A percentile compares a stretch with the other conserved stretches of the same genome.
These are phyloP conservation scores for Durotheca rogersii DNA, from an alignment of 495 filamentous ascomycete species.

Conservation along the genomic window DNA sequence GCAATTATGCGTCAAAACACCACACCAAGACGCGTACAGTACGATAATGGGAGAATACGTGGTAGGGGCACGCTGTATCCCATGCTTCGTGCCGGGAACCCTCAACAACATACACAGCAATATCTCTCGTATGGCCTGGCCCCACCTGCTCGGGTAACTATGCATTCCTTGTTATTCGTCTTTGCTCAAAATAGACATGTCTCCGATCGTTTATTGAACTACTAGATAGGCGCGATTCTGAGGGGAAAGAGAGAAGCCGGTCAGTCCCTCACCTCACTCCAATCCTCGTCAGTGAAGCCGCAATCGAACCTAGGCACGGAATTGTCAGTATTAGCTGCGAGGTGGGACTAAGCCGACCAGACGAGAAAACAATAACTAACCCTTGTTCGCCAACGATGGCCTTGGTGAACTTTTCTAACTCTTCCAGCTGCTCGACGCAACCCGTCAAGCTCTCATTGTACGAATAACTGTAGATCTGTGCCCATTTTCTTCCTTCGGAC, in stretches of 20 bases:
- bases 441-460: conserved; percentile 56
- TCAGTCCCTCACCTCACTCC: not conserved
- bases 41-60: too few relatives aligned
- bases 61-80: too few relatives aligned
- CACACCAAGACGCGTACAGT: too few relatives aligned
- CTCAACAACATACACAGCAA: too few relatives aligned
- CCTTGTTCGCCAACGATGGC: conserved; percentile 55
- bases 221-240: too few relatives aligned
- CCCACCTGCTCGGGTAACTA: too few relatives aligned
- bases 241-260: not conserved
- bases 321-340: not conserved
- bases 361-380: conserved; percentile 27
- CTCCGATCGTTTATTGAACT: too few relatives aligned
- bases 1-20: too few relatives aligned
- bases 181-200: too few relatives aligned
- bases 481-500: conserved; percentile 32
- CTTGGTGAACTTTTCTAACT: conserved; percentile 55
- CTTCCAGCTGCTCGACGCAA: conserved; percentile 55
- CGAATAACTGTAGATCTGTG: conserved; percentile 39
- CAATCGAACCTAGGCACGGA: conserved; percentile 27
- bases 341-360: not conserved
- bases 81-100: too few relatives aligned
- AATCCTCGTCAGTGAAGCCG: conserved; percentile 12
- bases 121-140: too few relatives aligned
- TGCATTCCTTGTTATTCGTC: too few relatives aligned